These are phyloP conservation scores for Ogataea pini DNA, from an alignment of 805 yeast species.

Conservation along the genomic window DNA sequence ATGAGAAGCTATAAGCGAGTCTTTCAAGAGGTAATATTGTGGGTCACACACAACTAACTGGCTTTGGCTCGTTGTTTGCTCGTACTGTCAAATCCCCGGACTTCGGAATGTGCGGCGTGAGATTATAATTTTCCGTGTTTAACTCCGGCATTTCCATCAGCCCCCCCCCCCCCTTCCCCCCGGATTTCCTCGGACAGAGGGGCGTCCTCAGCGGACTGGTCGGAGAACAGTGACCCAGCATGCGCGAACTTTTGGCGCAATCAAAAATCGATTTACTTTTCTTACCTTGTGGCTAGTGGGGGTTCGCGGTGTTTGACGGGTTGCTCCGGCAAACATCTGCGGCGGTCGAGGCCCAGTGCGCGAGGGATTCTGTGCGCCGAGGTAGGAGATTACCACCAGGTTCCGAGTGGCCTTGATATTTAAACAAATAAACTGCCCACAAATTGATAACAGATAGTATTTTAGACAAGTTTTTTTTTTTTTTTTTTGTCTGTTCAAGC, in stretches of 20 bases:
- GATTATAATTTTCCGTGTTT: too few relatives aligned
- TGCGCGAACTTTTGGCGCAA: not conserved
- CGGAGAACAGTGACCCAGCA: conserved; percentile 20
- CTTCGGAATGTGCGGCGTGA: not conserved
- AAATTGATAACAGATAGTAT: not conserved
- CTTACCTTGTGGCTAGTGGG: too few relatives aligned
- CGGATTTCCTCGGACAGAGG: not conserved
- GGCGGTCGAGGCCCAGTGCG: not conserved
- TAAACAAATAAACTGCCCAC: conserved; percentile 1
- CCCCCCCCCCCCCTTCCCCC: not conserved
- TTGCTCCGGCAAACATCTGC: not conserved
- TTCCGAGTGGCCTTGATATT: conserved; percentile 1
- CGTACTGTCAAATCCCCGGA: conserved; percentile 4
- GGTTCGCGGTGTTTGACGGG: not conserved
- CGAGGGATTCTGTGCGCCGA: conserved; percentile 7
- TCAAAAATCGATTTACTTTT: too few relatives aligned
- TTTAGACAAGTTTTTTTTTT: not conserved
- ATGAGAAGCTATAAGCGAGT: too few relatives aligned
- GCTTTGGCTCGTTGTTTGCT: not conserved
- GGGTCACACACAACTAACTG: too few relatives aligned
- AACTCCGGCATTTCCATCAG: not conserved
- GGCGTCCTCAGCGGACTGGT: not conserved
- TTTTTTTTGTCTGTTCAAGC: not conserved
- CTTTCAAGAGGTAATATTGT: too few relatives aligned
- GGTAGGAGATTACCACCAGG: not conserved